Evolutionary conservation across 768 basidiomycete species (phyloP), one percentile per base, ranked within the genome.

Genomic region (Russula lepida): DNA sequence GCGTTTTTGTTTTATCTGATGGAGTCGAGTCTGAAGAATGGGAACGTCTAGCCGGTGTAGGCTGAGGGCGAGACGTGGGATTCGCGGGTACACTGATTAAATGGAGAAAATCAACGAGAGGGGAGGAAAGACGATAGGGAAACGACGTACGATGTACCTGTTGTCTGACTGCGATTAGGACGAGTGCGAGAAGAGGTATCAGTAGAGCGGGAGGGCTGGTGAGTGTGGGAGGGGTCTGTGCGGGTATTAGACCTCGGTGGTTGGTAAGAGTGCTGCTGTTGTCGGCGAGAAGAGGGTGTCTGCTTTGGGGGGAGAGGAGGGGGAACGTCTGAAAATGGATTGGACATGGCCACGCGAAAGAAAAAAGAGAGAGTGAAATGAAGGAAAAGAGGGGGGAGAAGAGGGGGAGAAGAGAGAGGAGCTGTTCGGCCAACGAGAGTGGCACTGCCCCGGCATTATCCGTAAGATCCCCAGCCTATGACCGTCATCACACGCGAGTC

Each of bases 191-290:
- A 72, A 57, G 76, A 65, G 49, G 76, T 71, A 61, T 78, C 76
- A 30, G 74, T 67, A 43, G 78, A 66, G 52, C 77, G 80, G 66
- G 86, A 73, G 59, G 79, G 78, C 25, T 88, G 85, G 53, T 87
- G 85, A 62, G 90, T 85, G 65, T 83, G 78, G 65, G 88, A 81
- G 46, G 86, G 82, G 35, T 88, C 84, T 58, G 78, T 69, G 73
- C 75, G 68, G 63, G 69, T 63, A 66, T 65, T 68, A 12, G 65
- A 58, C 54, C 35, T 64, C 6, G 48, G 15, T 13, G 48, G 23
- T 39, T 50, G 47, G 41, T 52, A 51, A 21, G 58, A 17, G n/a
- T 59, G 58, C 2, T 49, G 65, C 48, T 71, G 69, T 4, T 53
- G 66, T 44, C 56, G 65, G 61, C 37, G 52, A 67, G 62, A 56